Conservation (phyloP, 345 rosid species). For the Populus pruinosa region DNA sequence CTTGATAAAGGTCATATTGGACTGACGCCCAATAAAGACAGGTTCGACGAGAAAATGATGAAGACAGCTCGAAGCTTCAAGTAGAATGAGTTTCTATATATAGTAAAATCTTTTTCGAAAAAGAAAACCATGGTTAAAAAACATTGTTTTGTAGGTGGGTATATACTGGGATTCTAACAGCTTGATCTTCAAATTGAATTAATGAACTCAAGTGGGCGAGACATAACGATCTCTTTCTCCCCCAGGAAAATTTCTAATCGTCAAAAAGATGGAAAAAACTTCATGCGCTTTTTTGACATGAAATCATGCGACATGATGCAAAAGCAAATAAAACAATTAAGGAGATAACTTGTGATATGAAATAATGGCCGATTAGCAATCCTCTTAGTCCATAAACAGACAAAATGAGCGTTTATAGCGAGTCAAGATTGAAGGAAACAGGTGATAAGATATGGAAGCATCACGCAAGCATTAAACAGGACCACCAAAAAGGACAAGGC, state of each 20-base stretch:
- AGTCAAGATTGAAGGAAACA: background rate
- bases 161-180: background rate
- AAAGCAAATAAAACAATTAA: background rate
- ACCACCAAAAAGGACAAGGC: background rate
- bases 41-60: background rate
- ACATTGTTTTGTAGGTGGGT: no score
- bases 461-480: background rate
- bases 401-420: background rate
- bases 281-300: background rate
- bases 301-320: background rate
- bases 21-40: background rate
- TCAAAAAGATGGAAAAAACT: background rate
- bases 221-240: background rate
- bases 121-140: no score
- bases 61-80: background rate
- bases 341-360: background rate
- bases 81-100: background rate
- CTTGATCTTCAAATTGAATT: background rate
- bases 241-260: background rate
- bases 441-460: background rate
- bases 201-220: background rate
- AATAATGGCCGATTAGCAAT: background rate
- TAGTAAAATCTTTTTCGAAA: no score
- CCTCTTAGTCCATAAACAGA: no score
- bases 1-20: no score